phyloP scores from a whole-genome alignment of 2,329 filamentous ascomycete species.

The Diaporthe sp. region DNA sequence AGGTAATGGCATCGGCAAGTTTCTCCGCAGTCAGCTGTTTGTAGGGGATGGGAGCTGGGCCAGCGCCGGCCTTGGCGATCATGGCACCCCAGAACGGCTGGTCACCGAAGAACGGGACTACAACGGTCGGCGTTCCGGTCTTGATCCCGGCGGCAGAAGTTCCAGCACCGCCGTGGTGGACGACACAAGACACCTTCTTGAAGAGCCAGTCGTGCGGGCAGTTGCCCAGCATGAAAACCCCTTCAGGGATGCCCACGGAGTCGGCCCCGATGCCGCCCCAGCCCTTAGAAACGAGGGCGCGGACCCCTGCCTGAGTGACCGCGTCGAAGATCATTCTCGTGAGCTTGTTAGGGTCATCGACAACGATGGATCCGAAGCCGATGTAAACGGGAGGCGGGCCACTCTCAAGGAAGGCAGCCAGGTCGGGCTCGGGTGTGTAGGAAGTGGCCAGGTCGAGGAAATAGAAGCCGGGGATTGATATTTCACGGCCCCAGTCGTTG shows the following conservation, averaged over 20 bases:
- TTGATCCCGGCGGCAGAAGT: conserved; percentile 91
- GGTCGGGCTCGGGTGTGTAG: conserved; percentile 75
- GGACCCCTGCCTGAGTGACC: conserved; percentile 74
- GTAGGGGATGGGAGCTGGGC: conserved; percentile 78
- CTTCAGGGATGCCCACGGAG: conserved; percentile 77
- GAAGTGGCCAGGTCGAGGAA: conserved; percentile 78
- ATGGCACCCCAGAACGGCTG: conserved; percentile 89
- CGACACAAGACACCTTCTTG: conserved; percentile 82
- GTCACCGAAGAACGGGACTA: conserved; percentile 90
- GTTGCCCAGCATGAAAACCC: conserved; percentile 87
- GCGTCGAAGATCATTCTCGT: conserved; percentile 82
- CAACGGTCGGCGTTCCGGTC: conserved; percentile 82
- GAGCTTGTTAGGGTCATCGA: conserved; percentile 80
- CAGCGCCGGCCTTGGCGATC: conserved; percentile 79
- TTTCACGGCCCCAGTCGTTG: conserved; percentile 79
- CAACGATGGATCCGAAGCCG: conserved; percentile 86
- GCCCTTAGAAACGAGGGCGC: conserved; percentile 87
- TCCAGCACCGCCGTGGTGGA: conserved; percentile 90
- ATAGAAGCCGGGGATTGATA: conserved; percentile 82
- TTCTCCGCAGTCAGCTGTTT: conserved; percentile 76
- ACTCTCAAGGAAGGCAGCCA: conserved; percentile 75
- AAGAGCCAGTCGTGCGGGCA: conserved; percentile 93
- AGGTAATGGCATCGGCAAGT: conserved; percentile 74
- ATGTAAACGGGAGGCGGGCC: conserved; percentile 85
- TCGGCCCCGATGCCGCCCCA: conserved; percentile 89